Base-by-base conservation (phyloP, 306 rosid genomes). In the Alnus glutinosa region DNA sequence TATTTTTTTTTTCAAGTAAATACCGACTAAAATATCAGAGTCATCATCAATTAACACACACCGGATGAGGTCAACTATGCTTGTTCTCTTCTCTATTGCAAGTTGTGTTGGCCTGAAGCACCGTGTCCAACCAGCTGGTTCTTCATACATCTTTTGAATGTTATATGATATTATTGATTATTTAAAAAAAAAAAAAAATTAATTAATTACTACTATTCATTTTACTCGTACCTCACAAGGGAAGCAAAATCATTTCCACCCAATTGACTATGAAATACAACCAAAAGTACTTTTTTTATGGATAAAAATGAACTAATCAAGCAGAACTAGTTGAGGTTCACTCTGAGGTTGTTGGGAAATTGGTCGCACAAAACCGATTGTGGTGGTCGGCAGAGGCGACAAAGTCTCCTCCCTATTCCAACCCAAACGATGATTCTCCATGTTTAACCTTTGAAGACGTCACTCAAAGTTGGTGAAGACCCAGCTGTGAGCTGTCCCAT, bases 241-340 rank as follows among this genome's bases (percentile, higher is more conserved):
- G 30, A 67, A 39, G 23, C 15, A 15, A 67, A 18, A 67, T 37
- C 9, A 16, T 61, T 64, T 36, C 30, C 50, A 18, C 32, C 71
- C 14, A 39, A 67, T 67, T 37, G 71, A 67, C 49, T 59, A 18
- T 32, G 71, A 67, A 67, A 67, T 18, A 67, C 11, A 16, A 67
- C 71, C 71, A 36, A 37, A 9, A 36, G 48, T 12, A 23, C 28
- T 36, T 15, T 39, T 39, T 16, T 18, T 1, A 67, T 39, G 30
- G 50, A 23, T 63, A 63, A 63, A 63, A 34, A 12, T 4, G 7
- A 63, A 13, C 10, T 15, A 15, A 63, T 63, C 70, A 32, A 63
- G 46, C 19, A 34, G 42, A 2, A 63, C 46, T 34, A 42, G 46
- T 39, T 39, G 44, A 42, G 46, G 46, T 42, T 42, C 1, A 42